Percentiles rank a stretch among this genome's conserved stretches.
phyloP scores from a whole-genome alignment of 345 rosid species.

The Citrus glauca region DNA sequence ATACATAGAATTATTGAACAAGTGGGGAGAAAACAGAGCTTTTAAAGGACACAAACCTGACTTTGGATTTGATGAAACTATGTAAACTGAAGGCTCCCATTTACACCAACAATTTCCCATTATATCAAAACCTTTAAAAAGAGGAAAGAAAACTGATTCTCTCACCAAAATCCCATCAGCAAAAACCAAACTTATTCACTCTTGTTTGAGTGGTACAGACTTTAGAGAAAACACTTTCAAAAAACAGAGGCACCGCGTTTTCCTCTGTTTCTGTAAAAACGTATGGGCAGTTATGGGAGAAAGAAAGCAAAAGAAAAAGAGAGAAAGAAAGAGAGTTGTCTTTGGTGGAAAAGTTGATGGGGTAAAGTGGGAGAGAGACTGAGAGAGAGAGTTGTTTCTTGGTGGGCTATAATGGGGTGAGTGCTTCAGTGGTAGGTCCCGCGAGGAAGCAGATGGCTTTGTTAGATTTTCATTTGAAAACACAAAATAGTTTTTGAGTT shows the following conservation, averaged over 20 bases:
- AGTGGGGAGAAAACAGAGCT: not conserved
- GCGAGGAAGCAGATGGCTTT: conserved; percentile 1
- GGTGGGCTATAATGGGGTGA: conserved; percentile 39
- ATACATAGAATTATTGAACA: not conserved
- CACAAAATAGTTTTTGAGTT: not conserved
- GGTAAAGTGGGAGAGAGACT: not conserved
- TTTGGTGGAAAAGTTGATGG: conserved; percentile 8
- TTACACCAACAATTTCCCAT: conserved; percentile 92
- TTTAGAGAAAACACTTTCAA: conserved; percentile 4
- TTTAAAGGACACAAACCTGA: conserved; percentile 49
- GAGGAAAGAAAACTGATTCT: conserved; percentile 8
- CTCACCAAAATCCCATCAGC: conserved; percentile 15
- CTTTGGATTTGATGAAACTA: conserved; percentile 84
- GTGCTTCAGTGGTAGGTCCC: conserved; percentile 53
- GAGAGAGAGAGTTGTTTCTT: conserved; percentile 8
- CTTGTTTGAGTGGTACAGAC: conserved; percentile 9
- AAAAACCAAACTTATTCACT: conserved; percentile 8
- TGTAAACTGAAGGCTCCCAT: conserved; percentile 66
- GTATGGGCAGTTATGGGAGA: not conserved
- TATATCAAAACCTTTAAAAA: not conserved
- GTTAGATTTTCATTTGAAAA: not conserved
- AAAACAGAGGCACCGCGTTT: conserved; percentile 1
- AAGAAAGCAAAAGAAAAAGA: not conserved
- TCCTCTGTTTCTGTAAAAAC: not conserved
- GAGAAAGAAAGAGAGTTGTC: conserved; percentile 13